phyloP scores from a whole-genome alignment of 2,329 filamentous ascomycete species.

The Aspergillus arachidicola region DNA sequence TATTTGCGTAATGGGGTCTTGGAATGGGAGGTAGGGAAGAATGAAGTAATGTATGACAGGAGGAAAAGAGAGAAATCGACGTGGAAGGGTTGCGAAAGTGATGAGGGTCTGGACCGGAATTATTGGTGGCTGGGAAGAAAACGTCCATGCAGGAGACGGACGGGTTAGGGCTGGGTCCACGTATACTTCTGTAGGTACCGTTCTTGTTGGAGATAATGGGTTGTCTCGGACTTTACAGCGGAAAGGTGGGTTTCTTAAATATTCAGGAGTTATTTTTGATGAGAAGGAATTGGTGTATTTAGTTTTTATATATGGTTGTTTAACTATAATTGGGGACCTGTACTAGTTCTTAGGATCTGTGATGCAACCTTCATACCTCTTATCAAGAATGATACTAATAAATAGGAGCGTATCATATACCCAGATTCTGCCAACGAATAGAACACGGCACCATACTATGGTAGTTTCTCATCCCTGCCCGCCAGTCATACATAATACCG shows the following conservation, averaged over 20 bases:
- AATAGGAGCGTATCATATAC: no score
- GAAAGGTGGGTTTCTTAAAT: fast-evolving
- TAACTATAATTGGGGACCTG: no score
- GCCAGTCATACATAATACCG: no score
- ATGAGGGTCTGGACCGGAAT: neutral
- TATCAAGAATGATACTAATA: no score
- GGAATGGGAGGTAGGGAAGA: neutral
- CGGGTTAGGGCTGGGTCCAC: neutral
- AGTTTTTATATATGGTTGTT: neutral
- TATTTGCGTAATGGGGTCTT: neutral
- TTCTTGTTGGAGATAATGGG: no score
- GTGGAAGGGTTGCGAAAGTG: neutral
- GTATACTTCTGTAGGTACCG: no score
- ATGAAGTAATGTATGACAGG: neutral
- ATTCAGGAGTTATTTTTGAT: fast-evolving
- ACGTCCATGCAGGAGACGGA: neutral
- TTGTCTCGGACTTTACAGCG: no score
- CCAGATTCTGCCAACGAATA: no score
- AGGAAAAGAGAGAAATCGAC: neutral
- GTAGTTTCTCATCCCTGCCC: no score
- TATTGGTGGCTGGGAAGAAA: neutral
- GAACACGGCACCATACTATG: no score
- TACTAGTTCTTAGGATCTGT: no score
- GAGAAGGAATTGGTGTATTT: neutral
- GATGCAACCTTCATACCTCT: no score